Evolutionary conservation across 2,329 filamentous ascomycete species (phyloP).

Genomic region (Epichloe aotearoae): DNA sequence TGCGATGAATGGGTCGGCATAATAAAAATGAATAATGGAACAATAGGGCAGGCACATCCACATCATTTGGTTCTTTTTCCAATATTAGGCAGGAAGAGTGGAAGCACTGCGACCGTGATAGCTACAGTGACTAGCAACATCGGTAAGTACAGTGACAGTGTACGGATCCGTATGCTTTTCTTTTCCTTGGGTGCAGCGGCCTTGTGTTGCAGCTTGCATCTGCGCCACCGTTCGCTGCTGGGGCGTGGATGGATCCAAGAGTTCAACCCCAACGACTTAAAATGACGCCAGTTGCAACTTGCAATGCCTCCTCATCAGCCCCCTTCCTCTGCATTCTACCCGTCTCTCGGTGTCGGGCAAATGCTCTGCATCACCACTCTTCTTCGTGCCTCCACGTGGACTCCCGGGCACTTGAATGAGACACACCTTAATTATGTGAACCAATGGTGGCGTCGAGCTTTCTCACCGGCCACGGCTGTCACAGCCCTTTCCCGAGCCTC

Average conservation of each 20-base stretch:
- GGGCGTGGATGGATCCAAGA: not conserved
- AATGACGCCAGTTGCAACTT: too few species aligned
- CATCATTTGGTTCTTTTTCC: too few species aligned
- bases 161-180: too few species aligned
- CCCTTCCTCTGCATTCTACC: not conserved
- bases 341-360: not conserved
- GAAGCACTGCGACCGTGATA: not conserved
- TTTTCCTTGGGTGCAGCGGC: not conserved
- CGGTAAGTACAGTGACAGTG: too few species aligned
- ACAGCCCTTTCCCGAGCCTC: not conserved
- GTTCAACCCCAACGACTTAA: too few species aligned
- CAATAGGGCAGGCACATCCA: too few species aligned
- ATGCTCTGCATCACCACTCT: not conserved
- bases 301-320: not conserved
- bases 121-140: not conserved
- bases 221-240: not conserved
- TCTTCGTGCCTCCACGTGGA: constrained; percentile 4
- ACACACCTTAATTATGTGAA: not conserved
- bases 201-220: not conserved
- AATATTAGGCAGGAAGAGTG: not conserved
- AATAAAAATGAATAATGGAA: too few species aligned
- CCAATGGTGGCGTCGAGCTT: not conserved
- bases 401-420: not conserved
- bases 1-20: too few species aligned
- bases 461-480: constrained; percentile 1